Evolutionary conservation across 1,284 basidiomycete species (phyloP), one percentile per base, ranked within the genome.

Genomic region (Sporisorium graminicola): DNA sequence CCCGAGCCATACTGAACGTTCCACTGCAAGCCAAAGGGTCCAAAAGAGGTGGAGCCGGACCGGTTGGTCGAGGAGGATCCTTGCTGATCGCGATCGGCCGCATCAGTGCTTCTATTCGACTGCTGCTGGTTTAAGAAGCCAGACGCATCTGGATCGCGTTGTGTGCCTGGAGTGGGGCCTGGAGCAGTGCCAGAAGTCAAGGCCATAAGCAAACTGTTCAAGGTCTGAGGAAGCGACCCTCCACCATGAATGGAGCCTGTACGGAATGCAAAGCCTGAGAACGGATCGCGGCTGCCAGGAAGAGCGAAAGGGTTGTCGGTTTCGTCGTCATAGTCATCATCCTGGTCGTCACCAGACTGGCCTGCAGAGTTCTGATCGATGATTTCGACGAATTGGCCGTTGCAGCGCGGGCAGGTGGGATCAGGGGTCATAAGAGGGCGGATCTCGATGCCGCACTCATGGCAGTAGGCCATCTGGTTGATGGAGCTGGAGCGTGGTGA

Each of bases 381-480:
- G 58, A 74, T 63, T 52, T 82, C 81, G 54, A 82, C 74, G 47
- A 82, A 82, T 31, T 64, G 62, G 16, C 80, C 78, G 50, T 76
- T 75, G 70, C 81, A 82, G 22, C 77, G 72, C 2, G 79, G 79
- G 47, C 81, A 82, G 14, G 75, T 75, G 16, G 78, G 79, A 33
- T 78, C 71, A 14, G 78, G 79, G 3, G 70, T 75, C 66, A 75
- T 74, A 42, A 81, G 65, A 0, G 80, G 80, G 16, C 70, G 61
- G n/a, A 80, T 78, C 49, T 82, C 80, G 54, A 77, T 77, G 14
- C 53, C 60, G 62, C 81, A 82, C 52, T 80, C 67, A 50, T 80
- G 78, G 57, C 81, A 82, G 47, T 63, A 74, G n/a, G 77, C 77
- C 77, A 78, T 78, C 58, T 65, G 64, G 33, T 68, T 67, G 67